Evolutionary conservation across 129 eudicot species (phyloP).

Genomic region (Pittosporum tobira): DNA sequence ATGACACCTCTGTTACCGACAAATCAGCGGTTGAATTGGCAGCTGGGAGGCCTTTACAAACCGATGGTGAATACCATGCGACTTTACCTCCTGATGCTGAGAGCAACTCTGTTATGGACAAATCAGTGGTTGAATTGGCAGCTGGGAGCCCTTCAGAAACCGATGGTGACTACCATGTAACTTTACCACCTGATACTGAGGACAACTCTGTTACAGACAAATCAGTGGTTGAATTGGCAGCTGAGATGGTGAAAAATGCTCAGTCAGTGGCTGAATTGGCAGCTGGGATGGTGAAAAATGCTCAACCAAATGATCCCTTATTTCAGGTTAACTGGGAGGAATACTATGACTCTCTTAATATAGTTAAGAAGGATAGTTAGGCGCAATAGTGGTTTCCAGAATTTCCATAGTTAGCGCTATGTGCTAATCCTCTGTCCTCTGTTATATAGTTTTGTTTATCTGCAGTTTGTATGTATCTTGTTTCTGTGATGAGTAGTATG

Average conservation of each 20-base stretch:
- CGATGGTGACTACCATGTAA: conserved; percentile 31
- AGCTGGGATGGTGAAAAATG: conserved; percentile 36
- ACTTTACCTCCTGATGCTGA: conserved; percentile 22
- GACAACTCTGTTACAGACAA: conserved; percentile 21
- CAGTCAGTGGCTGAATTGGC: no score
- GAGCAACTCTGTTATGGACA: conserved; percentile 18
- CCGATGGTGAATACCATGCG: conserved; percentile 29
- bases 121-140: conserved; percentile 26
- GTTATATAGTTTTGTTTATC: neutral
- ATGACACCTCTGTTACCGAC: no score
- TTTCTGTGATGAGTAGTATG: no score
- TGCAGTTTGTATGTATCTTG: neutral
- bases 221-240: conserved; percentile 24
- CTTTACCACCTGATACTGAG: conserved; percentile 20
- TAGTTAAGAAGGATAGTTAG: neutral
- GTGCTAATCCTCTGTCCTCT: neutral
- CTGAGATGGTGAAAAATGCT: conserved; percentile 32
- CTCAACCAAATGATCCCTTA: conserved; percentile 25
- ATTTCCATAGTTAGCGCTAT: no score
- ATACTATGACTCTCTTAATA: conserved; percentile 7
- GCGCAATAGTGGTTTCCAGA: neutral
- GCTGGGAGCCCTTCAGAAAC: neutral
- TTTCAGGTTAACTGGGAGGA: conserved; percentile 40
- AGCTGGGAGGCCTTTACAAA: conserved; percentile 1
- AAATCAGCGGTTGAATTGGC: conserved; percentile 10